Conservation (phyloP, 306 rosid genomes). For the Casuarina glauca region DNA sequence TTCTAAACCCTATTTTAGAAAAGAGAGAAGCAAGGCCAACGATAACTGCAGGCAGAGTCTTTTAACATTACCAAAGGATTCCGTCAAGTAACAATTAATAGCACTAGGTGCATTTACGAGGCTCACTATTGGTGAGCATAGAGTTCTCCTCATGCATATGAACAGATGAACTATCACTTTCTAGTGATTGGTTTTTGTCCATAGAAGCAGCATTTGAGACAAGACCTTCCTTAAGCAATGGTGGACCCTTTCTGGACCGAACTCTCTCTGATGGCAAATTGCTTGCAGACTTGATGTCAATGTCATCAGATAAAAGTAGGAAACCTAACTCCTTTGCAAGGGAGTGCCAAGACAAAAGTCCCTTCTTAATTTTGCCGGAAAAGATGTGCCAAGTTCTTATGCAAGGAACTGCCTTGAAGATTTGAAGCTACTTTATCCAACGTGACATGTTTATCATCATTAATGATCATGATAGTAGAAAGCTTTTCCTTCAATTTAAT, state of each 20-base stretch:
- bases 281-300: constrained; percentile 57
- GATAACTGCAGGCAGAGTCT: neutral
- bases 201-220: constrained; percentile 25
- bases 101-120: neutral
- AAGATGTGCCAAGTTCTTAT: constrained; percentile 54
- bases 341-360: constrained; percentile 54
- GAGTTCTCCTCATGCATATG: constrained; percentile 45
- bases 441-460: constrained; percentile 65
- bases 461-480: constrained; percentile 58
- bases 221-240: constrained; percentile 38
- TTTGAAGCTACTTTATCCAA: constrained; percentile 63
- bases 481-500: constrained; percentile 58
- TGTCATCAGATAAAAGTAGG: constrained; percentile 85
- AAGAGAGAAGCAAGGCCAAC: constrained; percentile 10
- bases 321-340: constrained; percentile 88
- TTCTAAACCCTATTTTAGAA: constrained; percentile 6
- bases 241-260: constrained; percentile 45
- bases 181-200: constrained; percentile 32
- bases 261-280: constrained; percentile 38
- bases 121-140: constrained; percentile 26
- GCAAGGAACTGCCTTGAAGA: constrained; percentile 65
- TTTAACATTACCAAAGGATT: too few relatives aligned
- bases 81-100: too few relatives aligned
- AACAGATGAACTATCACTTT: constrained; percentile 27
- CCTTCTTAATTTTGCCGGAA: constrained; percentile 57